Percentiles rank a stretch among this genome's conserved stretches.
These are phyloP conservation scores for Globisporangium radiosum DNA, from an alignment of 352 stramenopile species.

Conservation along the genomic window DNA sequence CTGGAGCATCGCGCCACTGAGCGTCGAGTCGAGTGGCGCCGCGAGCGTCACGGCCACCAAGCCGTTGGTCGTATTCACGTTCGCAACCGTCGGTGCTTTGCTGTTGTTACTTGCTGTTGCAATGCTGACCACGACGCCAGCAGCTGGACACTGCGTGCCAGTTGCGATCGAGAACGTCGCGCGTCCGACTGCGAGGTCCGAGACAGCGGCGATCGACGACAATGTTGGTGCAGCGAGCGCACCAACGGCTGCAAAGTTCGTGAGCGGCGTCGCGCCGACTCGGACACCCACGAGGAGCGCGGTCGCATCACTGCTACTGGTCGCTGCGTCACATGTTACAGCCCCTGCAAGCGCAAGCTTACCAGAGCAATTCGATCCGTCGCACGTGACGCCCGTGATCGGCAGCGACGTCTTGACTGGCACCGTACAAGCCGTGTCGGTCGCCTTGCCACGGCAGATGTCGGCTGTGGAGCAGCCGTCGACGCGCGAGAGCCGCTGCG, in stretches of 20 bases:
- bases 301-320: conserved; percentile 15
- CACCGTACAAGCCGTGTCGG: conserved; percentile 40
- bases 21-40: conserved; percentile 21
- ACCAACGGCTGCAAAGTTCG: conserved; percentile 37
- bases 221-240: conserved; percentile 22
- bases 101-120: too few relatives aligned
- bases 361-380: conserved; percentile 36
- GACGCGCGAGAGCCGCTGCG: conserved; percentile 40
- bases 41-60: conserved; percentile 32
- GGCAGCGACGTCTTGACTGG: conserved; percentile 24
- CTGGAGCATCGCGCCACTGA: conserved; percentile 24
- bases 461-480: conserved; percentile 50
- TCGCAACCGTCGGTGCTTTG: neutral
- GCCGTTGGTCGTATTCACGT: conserved; percentile 27
- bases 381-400: conserved; percentile 37
- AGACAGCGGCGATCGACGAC: conserved; percentile 25
- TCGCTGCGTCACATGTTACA: conserved; percentile 39
- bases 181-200: conserved; percentile 23
- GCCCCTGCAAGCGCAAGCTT: conserved; percentile 32
- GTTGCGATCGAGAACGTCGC: conserved; percentile 32
- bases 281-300: conserved; percentile 43
- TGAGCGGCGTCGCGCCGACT: conserved; percentile 41
- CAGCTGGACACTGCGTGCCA: conserved; percentile 29
- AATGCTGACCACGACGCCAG: conserved; percentile 3
- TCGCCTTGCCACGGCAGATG: conserved; percentile 40